Evolutionary conservation across 169 alveolate species (phyloP), one percentile per base, ranked within the genome.

Genomic region (Toxoplasma gondii): DNA sequence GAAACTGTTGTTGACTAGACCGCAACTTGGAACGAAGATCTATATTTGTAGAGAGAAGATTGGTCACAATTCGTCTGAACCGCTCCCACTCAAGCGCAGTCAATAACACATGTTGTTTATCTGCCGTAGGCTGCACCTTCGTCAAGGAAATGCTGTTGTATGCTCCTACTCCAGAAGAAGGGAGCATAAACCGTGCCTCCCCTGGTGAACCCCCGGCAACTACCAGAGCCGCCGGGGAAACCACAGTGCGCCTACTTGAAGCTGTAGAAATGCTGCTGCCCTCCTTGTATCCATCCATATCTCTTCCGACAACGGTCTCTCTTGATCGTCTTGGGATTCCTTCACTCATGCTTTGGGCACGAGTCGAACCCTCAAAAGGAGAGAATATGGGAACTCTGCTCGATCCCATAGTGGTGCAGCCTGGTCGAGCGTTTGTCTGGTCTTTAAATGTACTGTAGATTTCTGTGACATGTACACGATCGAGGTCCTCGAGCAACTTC

Each of bases 11-110:
- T 36, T 82, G 90, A 31, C 54, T 82, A 22, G 64, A 29, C 54
- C 90, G 90, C 64, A 82, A 22, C 64, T 43, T 82, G 90, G 67
- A 41, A 9, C 67, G 90, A 43, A 82, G 90, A 19, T 82, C 64
- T 27, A 82, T 24, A 41, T 82, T 82, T 82, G 90, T 43, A 2
- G 67, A 41, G 17, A 82, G 53, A 41, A 82, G 64, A 44, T 82
- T 82, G 34, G 90, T 82, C 29, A 82, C 90, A 24, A 43, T 44
- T 10, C 90, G 90, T 31, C 41, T 82, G 90, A 82, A 82, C 17
- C 90, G 90, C 69, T 82, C 90, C 90, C 90, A 82, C 41, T 82
- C 90, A 10, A 82, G 90, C 5, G 90, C 38, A 12, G 67, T 82
- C 69, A 82, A 36, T 12, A 82, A 7, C 31, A 82, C 90, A 31